Evolutionary conservation across 352 stramenopile genomes (phyloP).

Genomic region (Blastocystis hominis): DNA sequence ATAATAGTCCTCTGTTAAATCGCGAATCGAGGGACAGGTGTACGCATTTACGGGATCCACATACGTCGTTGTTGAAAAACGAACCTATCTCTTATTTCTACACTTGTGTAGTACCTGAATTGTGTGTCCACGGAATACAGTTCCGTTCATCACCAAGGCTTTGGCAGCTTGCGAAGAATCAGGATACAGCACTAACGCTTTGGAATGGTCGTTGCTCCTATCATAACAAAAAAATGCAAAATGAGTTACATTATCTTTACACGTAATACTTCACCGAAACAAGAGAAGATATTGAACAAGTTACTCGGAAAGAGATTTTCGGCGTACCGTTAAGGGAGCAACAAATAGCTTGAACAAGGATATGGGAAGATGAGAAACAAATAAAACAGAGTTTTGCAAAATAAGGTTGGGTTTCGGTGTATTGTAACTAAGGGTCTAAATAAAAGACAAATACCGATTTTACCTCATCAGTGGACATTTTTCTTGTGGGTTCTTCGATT

Average conservation of each 20-base stretch:
- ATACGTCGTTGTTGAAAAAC: constrained; percentile 46
- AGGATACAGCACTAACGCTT: constrained; percentile 40
- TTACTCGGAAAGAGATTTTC: constrained; percentile 46
- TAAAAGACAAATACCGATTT: neutral
- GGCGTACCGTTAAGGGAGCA: neutral
- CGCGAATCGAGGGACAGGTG: constrained; percentile 49
- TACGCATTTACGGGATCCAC: constrained; percentile 17
- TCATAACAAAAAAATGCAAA: neutral
- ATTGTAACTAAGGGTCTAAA: neutral
- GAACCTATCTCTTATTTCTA: neutral
- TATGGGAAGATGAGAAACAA: constrained; percentile 49
- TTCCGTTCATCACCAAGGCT: constrained; percentile 44
- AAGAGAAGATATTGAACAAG: constrained; percentile 57
- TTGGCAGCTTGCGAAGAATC: constrained; percentile 33
- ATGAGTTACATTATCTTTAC: constrained; percentile 45
- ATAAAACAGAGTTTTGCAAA: constrained; percentile 23
- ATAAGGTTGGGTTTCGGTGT: neutral
- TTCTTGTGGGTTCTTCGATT: neutral
- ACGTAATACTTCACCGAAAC: constrained; percentile 52
- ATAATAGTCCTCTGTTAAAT: constrained; percentile 55
- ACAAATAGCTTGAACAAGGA: neutral
- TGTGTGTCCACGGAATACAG: neutral
- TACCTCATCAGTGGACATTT: neutral
- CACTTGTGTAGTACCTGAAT: neutral
- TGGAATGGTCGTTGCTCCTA: constrained; percentile 38